A percentile compares a stretch with the other conserved stretches of the same genome.
These are phyloP conservation scores for Lachnum nothofagi DNA, from an alignment of 2,329 filamentous ascomycete genomes.

Conservation along the genomic window DNA sequence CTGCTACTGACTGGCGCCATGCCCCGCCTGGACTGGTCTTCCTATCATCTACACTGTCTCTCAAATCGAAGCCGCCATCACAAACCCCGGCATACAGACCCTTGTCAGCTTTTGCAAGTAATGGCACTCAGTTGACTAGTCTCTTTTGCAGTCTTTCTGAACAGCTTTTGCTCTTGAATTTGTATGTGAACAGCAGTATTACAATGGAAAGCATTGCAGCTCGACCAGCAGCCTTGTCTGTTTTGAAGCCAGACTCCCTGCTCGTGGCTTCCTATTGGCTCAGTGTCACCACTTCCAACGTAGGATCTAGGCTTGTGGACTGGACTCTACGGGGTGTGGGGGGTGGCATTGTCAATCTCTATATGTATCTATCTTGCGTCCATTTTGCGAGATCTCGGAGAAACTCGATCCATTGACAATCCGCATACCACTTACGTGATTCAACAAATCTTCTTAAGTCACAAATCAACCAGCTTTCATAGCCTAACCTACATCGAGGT, in stretches of 20 bases:
- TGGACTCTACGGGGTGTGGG: constrained; percentile 22
- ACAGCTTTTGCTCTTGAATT: constrained; percentile 9
- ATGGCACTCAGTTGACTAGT: constrained; percentile 27
- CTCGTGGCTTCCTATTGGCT: constrained; percentile 25
- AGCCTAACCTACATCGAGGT: neutral
- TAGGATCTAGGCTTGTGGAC: constrained; percentile 23
- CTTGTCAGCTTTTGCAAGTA: constrained; percentile 25
- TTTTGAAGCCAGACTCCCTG: constrained; percentile 25
- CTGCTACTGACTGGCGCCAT: constrained; percentile 18
- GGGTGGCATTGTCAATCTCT: constrained; percentile 18
- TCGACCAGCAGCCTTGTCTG: constrained; percentile 22
- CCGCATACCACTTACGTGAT: neutral
- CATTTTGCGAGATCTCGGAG: constrained; percentile 20
- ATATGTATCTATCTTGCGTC: constrained; percentile 26
- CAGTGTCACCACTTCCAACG: constrained; percentile 20
- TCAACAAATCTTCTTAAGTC: neutral
- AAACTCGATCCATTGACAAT: neutral
- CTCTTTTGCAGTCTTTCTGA: constrained; percentile 13
- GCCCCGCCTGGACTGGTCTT: constrained; percentile 20
- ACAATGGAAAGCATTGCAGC: constrained; percentile 17
- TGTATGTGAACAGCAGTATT: constrained; percentile 13
- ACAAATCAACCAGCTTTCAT: constrained; percentile 3
- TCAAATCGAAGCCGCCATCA: constrained; percentile 21
- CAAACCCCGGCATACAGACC: constrained; percentile 24
- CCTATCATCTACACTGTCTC: constrained; percentile 26